These are phyloP conservation scores for Neurospora terricola DNA, from an alignment of 495 filamentous ascomycete species.

Conservation along the genomic window DNA sequence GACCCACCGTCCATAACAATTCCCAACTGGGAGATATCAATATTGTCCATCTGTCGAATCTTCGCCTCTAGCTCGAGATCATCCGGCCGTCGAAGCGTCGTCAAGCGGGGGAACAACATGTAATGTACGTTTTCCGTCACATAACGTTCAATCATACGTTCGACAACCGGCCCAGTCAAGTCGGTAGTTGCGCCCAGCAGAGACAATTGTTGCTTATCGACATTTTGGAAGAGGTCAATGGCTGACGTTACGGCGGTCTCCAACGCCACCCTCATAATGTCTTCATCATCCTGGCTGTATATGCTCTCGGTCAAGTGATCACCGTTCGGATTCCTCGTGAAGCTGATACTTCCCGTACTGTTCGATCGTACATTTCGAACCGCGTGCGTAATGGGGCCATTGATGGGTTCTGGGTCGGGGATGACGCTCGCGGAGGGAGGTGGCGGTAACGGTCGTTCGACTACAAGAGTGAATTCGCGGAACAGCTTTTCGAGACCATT, in stretches of 20 bases:
- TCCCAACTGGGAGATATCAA: slow-evolving; percentile 92
- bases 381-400: slow-evolving; percentile 40
- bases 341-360: slow-evolving; percentile 25
- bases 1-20: slow-evolving; percentile 68
- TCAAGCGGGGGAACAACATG: slow-evolving; percentile 68
- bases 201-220: slow-evolving; percentile 92
- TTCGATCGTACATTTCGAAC: slow-evolving; percentile 40
- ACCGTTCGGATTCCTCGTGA: slow-evolving; percentile 15
- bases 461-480: slow-evolving; percentile 73
- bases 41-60: slow-evolving; percentile 82
- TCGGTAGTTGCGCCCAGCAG: slow-evolving; percentile 87
- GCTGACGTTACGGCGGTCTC: slow-evolving; percentile 89
- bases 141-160: slow-evolving; percentile 90
- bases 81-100: slow-evolving; percentile 64
- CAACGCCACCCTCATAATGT: slow-evolving; percentile 71
- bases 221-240: slow-evolving; percentile 89
- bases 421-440: slow-evolving; percentile 53
- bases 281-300: slow-evolving; percentile 74
- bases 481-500: slow-evolving; percentile 84
- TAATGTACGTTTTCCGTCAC: slow-evolving; percentile 90
- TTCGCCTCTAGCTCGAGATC: slow-evolving; percentile 87
- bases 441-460: slow-evolving; percentile 74
- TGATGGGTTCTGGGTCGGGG: slow-evolving; percentile 36
- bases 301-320: slow-evolving; percentile 24
- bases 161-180: slow-evolving; percentile 82